Base-by-base conservation (phyloP, 2,329 filamentous ascomycete genomes). In the Aspergillus eucalypticola region DNA sequence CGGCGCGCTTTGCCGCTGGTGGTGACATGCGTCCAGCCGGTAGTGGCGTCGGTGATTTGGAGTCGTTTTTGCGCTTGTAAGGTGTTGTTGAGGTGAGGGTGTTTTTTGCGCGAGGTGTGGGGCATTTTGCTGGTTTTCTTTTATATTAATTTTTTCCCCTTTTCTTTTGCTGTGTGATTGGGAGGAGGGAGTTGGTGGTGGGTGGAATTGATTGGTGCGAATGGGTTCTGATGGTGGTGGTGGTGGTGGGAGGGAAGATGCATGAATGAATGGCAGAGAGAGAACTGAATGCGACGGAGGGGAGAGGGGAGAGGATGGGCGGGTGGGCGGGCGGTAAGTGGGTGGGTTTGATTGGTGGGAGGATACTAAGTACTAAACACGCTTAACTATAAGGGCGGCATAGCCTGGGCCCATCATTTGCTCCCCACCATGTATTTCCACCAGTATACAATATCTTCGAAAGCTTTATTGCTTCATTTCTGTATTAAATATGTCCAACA, bases 1-100 rank as follows among this genome's bases (percentile, higher is more conserved):
- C 71, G 71, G 51, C 69, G 68, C 44, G 68, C 71, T 53, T 69
- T 71, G 55, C 59, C 63, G 59, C 58, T 66, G 35, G 68, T 76
- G 19, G 74, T 73, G 61, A 80, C 71, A 64, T 79, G 78, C 23
- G 78, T 79, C 78, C 78, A 80, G 69, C 78, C 78, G 51, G 76
- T 69, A 21, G 70, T 69, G 19, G 70, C 59, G 64, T 76, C 76
- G 54, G 72, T 74, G 56, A 79, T 63, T 69, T 76, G 63, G 46
- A 73, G 65, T 39, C 75, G 75, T 64, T 77, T 78, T 49, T 69
- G 62, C 8, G 59, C 35, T 49, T 69, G 62, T 8, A 58, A 23
- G 54, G 27, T 59, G 21, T 60, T 58, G 57, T 23, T 35, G 44
- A 50, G 17, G 27, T 58, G 42, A 41, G 52, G 17, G 27, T 58